phyloP scores from a whole-genome alignment of 2,329 filamentous ascomycete species.

The Arthrobotrys iridis region DNA sequence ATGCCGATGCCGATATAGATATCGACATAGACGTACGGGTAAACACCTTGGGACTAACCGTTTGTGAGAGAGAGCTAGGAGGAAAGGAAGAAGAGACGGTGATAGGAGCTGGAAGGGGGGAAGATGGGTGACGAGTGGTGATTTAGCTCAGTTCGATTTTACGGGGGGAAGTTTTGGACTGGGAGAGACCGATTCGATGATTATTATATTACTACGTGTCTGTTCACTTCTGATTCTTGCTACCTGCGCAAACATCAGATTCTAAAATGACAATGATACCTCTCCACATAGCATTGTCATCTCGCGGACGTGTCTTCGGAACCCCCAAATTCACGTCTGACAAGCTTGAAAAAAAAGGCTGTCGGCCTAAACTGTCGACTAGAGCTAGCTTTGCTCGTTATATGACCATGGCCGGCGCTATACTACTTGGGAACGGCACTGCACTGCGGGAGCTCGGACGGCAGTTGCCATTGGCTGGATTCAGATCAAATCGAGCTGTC shows the following conservation, averaged over 20 bases:
- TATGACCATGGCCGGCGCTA: too few species aligned
- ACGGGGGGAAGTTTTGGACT: too few species aligned
- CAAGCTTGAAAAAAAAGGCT: neutral
- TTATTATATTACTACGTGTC: neutral
- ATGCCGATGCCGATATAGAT: too few species aligned
- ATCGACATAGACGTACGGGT: too few species aligned
- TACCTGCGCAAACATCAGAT: neutral
- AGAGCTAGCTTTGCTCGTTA: too few species aligned
- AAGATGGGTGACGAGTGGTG: too few species aligned
- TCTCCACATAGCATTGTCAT: neutral
- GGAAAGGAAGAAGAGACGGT: too few species aligned
- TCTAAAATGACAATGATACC: neutral
- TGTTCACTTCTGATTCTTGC: neutral
- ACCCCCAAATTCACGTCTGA: neutral
- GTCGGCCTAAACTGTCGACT: slow-evolving; percentile 15
- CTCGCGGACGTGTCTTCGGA: neutral
- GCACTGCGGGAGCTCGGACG: neutral
- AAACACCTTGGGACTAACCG: too few species aligned
- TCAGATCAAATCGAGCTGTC: slow-evolving; percentile 12
- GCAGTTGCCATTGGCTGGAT: slow-evolving; percentile 9
- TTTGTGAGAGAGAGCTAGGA: too few species aligned
- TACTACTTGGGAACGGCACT: neutral
- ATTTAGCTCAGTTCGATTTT: too few species aligned
- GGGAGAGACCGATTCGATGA: too few species aligned
- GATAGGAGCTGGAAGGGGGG: too few species aligned